Evolutionary conservation across 2,329 filamentous ascomycete genomes (phyloP), one percentile per base, ranked within the genome.

Genomic region (Xylaria digitata): DNA sequence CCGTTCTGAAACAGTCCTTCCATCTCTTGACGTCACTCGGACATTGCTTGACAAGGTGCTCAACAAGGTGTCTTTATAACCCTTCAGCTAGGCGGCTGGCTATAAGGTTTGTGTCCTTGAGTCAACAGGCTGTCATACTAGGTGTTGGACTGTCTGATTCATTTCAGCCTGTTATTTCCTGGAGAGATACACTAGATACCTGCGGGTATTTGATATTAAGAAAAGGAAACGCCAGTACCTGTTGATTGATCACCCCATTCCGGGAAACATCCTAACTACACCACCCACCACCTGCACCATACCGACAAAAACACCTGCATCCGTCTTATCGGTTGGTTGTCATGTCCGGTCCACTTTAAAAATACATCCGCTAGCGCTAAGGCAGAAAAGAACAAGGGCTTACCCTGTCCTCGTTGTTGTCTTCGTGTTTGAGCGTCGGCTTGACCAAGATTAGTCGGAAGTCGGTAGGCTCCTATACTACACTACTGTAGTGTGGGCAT

Each of bases 1-100:
- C 65, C 34, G 32, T 61, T 65, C 61, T 65, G 62, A 65, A 66
- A 66, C 66, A 19, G 49, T 54, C 26, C 62, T 61, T 54, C 62
- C 19, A 30, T 30, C 21, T 58, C 42, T 48, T 68, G 66, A 68
- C 66, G 66, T 68, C 66, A 68, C 63, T 53, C n/a, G 11, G 42
- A 55, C 45, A 49, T 58, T 30, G 45, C 45, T 46, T 2, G 8
- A 13, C 34, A 26, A 5, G 26, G 26, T 26, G 26, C 3, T 26
- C 26, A 34, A 55, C 11, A 32, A 42, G 42, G 26, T 32, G 48
- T 53, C 37, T 48, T 45, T 56, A 52, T 43, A 34, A 13, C n/a
- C 49, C 23, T 45, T 37, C 19, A 59, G 59, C 59, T 43, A 57
- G 32, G 37, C 11, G 21, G 37, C 45, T 17, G 21, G 37, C 45